Percentiles rank a stretch among this genome's conserved stretches.
These are phyloP conservation scores for Beta lomatogona DNA, from an alignment of 179 eudicot species.

Conservation along the genomic window DNA sequence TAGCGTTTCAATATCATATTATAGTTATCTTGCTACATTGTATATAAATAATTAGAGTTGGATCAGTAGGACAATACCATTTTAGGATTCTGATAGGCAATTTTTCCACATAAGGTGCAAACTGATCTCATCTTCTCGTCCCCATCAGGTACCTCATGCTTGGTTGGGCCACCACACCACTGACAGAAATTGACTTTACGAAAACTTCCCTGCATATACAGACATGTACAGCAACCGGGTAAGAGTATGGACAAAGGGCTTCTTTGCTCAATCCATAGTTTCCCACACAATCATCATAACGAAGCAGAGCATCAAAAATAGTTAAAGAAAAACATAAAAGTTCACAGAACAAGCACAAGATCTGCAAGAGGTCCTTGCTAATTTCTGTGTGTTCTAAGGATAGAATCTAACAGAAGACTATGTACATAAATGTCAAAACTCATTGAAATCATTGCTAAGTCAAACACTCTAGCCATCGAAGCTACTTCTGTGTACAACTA, in stretches of 20 bases:
- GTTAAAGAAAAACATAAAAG: not conserved
- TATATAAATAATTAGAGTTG: not conserved
- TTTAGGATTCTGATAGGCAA: constrained; percentile 93
- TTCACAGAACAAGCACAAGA: not conserved
- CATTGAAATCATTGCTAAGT: not conserved
- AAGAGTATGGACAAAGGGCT: constrained; percentile 2
- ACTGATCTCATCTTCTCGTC: constrained; percentile 89
- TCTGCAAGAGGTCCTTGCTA: not conserved
- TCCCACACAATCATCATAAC: not conserved
- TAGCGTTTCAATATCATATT: not conserved
- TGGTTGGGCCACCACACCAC: constrained; percentile 84
- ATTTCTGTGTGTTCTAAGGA: not conserved
- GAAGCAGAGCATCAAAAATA: not conserved
- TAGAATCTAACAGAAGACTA: not conserved
- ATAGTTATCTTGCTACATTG: not conserved
- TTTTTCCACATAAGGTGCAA: constrained; percentile 85
- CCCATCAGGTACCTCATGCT: constrained; percentile 93
- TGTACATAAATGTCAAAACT: not conserved
- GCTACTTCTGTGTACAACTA: not conserved
- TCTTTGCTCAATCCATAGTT: not conserved
- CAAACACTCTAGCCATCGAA: not conserved
- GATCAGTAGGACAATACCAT: constrained; percentile 52
- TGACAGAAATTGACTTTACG: constrained; percentile 90
- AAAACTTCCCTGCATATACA: constrained; percentile 53
- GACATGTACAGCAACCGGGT: not conserved